A percentile compares a stretch with the other conserved stretches of the same genome.
Evolutionary conservation across 768 basidiomycete genomes (phyloP).

Genomic region (Epithele typhae): DNA sequence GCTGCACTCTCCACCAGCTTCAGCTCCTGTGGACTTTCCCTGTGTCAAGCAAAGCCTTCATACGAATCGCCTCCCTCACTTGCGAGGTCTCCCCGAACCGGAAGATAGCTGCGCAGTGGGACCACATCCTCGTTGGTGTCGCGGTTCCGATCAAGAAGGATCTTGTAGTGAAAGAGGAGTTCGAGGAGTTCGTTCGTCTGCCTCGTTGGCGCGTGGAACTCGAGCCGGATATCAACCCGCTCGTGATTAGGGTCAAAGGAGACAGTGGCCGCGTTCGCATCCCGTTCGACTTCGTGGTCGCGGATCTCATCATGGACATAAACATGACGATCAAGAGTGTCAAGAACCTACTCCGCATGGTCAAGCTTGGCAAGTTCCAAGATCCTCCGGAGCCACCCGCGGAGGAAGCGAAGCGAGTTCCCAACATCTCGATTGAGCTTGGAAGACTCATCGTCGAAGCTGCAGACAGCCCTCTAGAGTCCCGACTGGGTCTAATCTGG

Average conservation of each 20-base stretch:
- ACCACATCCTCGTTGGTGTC: constrained; percentile 52
- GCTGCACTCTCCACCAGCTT: constrained; percentile 37
- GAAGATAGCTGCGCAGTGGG: constrained; percentile 31
- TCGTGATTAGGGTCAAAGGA: constrained; percentile 45
- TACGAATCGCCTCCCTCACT: constrained; percentile 28
- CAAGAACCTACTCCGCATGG: constrained; percentile 62
- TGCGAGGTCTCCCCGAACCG: constrained; percentile 17
- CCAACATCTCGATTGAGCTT: constrained; percentile 54
- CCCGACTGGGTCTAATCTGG: constrained; percentile 69
- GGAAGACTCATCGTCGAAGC: constrained; percentile 69
- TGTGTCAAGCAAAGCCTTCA: constrained; percentile 39
- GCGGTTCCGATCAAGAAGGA: constrained; percentile 42
- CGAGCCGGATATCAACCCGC: constrained; percentile 30
- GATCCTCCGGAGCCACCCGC: constrained; percentile 58
- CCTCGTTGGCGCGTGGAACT: constrained; percentile 45
- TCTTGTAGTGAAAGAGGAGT: constrained; percentile 37
- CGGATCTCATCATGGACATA: constrained; percentile 71
- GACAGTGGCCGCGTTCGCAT: constrained; percentile 73
- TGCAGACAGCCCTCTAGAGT: constrained; percentile 83
- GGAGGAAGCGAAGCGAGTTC: constrained; percentile 71
- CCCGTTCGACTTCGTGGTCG: constrained; percentile 71
- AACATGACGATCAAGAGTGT: constrained; percentile 66
- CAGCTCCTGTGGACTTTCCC: constrained; percentile 47
- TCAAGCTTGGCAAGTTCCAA: constrained; percentile 46
- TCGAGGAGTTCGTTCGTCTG: constrained; percentile 73